These are phyloP conservation scores for Iris macrosiphon DNA, from an alignment of 106 monocot species.

Conservation along the genomic window DNA sequence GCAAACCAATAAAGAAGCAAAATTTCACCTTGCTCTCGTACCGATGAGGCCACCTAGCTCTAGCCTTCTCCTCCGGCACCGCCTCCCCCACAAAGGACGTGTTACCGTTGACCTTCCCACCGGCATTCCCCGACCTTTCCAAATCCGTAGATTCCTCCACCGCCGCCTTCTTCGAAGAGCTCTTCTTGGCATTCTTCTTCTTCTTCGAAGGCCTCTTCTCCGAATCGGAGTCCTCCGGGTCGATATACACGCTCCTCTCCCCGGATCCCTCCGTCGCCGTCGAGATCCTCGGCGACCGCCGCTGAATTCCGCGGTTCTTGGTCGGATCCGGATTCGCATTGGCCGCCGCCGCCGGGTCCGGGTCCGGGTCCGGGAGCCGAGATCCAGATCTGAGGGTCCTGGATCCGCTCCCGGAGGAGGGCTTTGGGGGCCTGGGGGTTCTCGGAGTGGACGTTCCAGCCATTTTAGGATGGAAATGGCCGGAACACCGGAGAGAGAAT, in stretches of 20 bases:
- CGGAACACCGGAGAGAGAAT: too few species aligned
- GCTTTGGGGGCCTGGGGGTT: too few species aligned
- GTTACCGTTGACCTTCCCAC: conserved; percentile 15
- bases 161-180: not conserved
- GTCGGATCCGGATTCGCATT: too few species aligned
- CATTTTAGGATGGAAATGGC: too few species aligned
- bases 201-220: not conserved
- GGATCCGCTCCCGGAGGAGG: too few species aligned
- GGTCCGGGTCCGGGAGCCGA: too few species aligned
- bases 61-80: conserved; percentile 67
- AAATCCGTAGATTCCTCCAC: not conserved
- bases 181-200: not conserved
- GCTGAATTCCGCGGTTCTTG: not conserved
- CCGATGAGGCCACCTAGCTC: conserved; percentile 61
- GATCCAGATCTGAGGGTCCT: too few species aligned
- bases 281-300: conserved; percentile 5
- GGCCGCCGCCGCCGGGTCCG: too few species aligned
- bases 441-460: too few species aligned
- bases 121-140: not conserved
- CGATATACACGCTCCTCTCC: not conserved
- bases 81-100: conserved; percentile 63
- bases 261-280: not conserved
- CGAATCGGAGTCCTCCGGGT: not conserved
- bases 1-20: not conserved
- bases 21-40: conserved; percentile 44